phyloP scores from a whole-genome alignment of 345 rosid species.

The Aurinia saxatilis region DNA sequence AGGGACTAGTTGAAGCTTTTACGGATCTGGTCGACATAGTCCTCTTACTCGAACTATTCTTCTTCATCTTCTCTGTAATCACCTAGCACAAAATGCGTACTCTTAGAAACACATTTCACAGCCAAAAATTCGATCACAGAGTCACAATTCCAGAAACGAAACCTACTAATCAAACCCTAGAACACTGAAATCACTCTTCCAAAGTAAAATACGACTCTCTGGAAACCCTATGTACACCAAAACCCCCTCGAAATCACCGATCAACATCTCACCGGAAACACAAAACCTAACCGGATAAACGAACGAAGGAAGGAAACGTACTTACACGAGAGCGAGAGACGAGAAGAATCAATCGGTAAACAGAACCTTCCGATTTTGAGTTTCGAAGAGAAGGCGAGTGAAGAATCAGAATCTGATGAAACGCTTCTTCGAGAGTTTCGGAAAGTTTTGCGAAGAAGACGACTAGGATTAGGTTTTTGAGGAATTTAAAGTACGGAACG shows the following conservation, averaged over 20 bases:
- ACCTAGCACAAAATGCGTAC: background rate
- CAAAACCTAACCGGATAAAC: background rate
- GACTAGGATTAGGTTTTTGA: background rate
- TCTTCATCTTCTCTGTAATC: conserved; percentile 30
- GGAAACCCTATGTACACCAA: background rate
- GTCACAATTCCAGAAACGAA: background rate
- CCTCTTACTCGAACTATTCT: conserved; percentile 30
- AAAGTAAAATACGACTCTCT: background rate
- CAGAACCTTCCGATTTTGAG: background rate
- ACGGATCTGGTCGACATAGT: conserved; percentile 31
- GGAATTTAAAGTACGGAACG: background rate
- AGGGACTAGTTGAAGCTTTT: conserved; percentile 15
- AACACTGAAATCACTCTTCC: background rate
- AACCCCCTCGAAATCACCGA: conserved; percentile 1
- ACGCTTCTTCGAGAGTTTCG: no score
- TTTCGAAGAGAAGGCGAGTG: background rate
- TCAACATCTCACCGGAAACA: background rate
- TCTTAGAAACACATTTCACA: background rate
- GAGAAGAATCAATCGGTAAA: background rate
- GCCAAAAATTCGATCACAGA: background rate
- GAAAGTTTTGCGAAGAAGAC: background rate
- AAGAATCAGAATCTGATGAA: background rate
- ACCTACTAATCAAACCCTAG: background rate
- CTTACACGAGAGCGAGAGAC: background rate
- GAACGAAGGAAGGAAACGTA: background rate